phyloP scores from a whole-genome alignment of 1,284 basidiomycete species.

The Pascua guehoae region DNA sequence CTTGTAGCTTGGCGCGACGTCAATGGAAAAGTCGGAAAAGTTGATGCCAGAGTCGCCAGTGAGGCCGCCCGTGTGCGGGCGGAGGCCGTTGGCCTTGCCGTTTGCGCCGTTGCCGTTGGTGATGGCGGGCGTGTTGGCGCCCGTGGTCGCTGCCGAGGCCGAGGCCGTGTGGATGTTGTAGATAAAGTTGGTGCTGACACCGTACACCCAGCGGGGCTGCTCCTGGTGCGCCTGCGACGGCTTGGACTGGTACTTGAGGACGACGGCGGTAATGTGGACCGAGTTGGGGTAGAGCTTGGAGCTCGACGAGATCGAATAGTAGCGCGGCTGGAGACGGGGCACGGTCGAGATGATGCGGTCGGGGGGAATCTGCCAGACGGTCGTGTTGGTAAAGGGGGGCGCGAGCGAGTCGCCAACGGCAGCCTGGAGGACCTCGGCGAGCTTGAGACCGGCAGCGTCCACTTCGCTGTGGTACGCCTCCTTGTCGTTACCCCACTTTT shows the following conservation, averaged over 20 bases:
- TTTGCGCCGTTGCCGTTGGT: conserved; percentile 2
- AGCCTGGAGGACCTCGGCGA: conserved; percentile 86
- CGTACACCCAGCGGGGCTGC: conserved; percentile 61
- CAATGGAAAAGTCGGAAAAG: too few species aligned
- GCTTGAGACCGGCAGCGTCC: conserved; percentile 74
- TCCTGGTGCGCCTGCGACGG: conserved; percentile 55
- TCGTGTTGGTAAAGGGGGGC: conserved; percentile 58
- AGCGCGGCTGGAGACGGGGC: conserved; percentile 91
- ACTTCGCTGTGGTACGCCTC: conserved; percentile 75
- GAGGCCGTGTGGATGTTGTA: conserved; percentile 79
- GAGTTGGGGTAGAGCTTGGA: conserved; percentile 83
- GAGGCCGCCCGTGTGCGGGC: background rate
- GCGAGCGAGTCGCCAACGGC: conserved; percentile 69
- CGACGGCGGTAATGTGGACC: conserved; percentile 92
- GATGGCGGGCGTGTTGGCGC: background rate
- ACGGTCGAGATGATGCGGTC: conserved; percentile 92
- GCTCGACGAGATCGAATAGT: conserved; percentile 96
- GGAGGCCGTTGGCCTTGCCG: conserved; percentile 5
- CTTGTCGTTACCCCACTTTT: conserved; percentile 79
- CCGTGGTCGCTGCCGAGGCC: background rate
- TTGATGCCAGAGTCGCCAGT: too few species aligned
- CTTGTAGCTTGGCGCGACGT: conserved; percentile 62
- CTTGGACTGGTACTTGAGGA: conserved; percentile 79
- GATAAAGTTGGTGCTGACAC: conserved; percentile 85
- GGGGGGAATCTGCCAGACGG: conserved; percentile 75